These are phyloP conservation scores for Russula earlei DNA, from an alignment of 768 basidiomycete genomes.

Conservation along the genomic window DNA sequence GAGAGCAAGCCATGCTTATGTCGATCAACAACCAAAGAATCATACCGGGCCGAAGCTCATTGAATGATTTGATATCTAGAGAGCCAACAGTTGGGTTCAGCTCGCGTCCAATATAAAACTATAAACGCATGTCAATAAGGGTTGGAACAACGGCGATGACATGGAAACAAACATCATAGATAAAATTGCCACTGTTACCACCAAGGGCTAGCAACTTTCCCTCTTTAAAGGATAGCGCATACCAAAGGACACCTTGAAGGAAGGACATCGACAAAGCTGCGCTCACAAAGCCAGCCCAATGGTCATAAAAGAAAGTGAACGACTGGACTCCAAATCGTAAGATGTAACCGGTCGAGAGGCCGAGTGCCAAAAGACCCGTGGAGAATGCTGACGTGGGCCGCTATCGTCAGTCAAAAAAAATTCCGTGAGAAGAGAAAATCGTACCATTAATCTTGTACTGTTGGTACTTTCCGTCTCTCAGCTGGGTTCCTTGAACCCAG, in stretches of 20 bases:
- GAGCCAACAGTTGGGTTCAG: constrained; percentile 80
- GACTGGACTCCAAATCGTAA: constrained; percentile 64
- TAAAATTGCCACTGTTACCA: constrained; percentile 79
- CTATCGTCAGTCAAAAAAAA: not conserved
- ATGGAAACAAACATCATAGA: constrained; percentile 75
- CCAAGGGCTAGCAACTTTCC: constrained; percentile 78
- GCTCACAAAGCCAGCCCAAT: constrained; percentile 84
- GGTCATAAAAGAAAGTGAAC: constrained; percentile 86
- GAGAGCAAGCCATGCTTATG: constrained; percentile 85
- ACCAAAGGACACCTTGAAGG: constrained; percentile 63
- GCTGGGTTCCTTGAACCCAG: constrained; percentile 29
- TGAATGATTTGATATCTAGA: constrained; percentile 68
- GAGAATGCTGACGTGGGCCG: constrained; percentile 55
- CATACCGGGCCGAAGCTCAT: constrained; percentile 82
- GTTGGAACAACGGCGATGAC: not conserved
- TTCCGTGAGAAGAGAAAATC: constrained; percentile 18
- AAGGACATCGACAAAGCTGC: constrained; percentile 73
- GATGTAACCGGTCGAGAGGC: constrained; percentile 59
- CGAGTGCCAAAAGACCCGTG: constrained; percentile 76
- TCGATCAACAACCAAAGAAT: constrained; percentile 89
- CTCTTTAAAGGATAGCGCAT: constrained; percentile 55
- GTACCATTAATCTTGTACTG: constrained; percentile 93
- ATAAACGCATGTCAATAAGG: not conserved
- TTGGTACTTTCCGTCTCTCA: constrained; percentile 70
- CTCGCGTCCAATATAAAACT: constrained; percentile 94